phyloP scores from a whole-genome alignment of 164 flowering plant species.

The Nymphaea colorata region DNA sequence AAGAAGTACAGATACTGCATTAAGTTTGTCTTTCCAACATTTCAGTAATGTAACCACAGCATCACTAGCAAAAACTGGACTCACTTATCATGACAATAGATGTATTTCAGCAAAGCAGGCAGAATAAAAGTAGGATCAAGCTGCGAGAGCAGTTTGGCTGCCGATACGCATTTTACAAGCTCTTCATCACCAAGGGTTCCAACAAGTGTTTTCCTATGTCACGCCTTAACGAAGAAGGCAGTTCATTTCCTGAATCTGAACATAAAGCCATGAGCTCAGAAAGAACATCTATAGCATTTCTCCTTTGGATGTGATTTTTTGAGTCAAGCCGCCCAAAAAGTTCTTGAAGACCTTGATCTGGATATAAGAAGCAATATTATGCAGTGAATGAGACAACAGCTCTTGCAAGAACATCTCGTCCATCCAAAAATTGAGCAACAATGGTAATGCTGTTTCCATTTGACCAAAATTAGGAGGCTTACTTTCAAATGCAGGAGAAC shows the following conservation, averaged over 20 bases:
- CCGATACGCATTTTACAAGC: constrained; percentile 24
- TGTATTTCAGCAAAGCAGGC: constrained; percentile 39
- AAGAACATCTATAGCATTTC: constrained; percentile 62
- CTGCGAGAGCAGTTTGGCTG: constrained; percentile 38
- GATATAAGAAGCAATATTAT: constrained; percentile 52
- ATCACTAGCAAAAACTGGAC: constrained; percentile 27
- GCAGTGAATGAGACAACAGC: constrained; percentile 57
- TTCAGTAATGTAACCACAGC: constrained; percentile 41
- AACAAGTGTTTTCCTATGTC: constrained; percentile 44
- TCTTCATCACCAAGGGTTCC: constrained; percentile 51
- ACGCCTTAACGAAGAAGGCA: constrained; percentile 36
- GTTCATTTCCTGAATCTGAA: constrained; percentile 20
- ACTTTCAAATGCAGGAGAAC: constrained; percentile 18
- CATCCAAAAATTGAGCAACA: constrained; percentile 64
- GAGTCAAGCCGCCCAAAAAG: constrained; percentile 39
- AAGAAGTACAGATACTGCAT: constrained; percentile 49
- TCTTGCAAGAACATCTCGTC: constrained; percentile 54
- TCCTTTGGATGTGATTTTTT: constrained; percentile 32
- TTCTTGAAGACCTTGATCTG: constrained; percentile 40
- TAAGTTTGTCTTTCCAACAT: constrained; percentile 36
- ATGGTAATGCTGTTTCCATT: constrained; percentile 35
- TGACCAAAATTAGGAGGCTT: constrained; percentile 18
- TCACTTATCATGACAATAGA: constrained; percentile 24
- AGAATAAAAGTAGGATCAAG: constrained; percentile 38
- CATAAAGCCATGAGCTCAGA: constrained; percentile 39